These are phyloP conservation scores for Aspergillus hiratsukae DNA, from an alignment of 2,329 filamentous ascomycete species.

Conservation along the genomic window DNA sequence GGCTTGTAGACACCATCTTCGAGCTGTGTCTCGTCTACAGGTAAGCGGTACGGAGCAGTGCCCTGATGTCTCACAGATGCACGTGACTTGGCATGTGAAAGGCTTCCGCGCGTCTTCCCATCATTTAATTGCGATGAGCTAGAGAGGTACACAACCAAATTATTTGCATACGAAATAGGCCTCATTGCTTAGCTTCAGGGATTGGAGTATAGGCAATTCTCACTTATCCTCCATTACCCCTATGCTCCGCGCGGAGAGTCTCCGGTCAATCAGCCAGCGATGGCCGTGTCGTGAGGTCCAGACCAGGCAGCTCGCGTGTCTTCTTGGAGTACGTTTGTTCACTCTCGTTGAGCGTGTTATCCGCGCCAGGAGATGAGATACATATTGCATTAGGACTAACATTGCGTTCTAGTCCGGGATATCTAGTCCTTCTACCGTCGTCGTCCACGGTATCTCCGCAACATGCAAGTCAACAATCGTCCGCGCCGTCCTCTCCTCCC, in stretches of 20 bases:
- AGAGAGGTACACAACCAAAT: neutral
- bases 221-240: constrained; percentile 2
- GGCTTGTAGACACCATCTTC: neutral
- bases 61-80: neutral
- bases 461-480: constrained; percentile 80
- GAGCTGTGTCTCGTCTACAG: no score
- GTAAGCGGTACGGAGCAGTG: neutral
- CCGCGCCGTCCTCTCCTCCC: constrained; percentile 57
- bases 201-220: neutral
- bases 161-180: neutral
- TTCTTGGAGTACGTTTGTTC: constrained; percentile 33
- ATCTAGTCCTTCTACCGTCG: constrained; percentile 68
- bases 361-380: neutral
- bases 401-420: constrained; percentile 31
- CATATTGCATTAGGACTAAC: neutral
- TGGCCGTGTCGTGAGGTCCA: constrained; percentile 44
- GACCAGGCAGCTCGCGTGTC: constrained; percentile 36
- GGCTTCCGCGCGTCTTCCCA: neutral
- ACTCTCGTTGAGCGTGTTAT: constrained; percentile 11
- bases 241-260: constrained; percentile 32
- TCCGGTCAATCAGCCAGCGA: constrained; percentile 32
- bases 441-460: constrained; percentile 78
- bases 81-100: constrained; percentile 9
- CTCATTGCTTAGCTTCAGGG: neutral
- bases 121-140: neutral